Evolutionary conservation across 73 alveolate species (phyloP).

Genomic region (Paramecium pentaurelia): DNA sequence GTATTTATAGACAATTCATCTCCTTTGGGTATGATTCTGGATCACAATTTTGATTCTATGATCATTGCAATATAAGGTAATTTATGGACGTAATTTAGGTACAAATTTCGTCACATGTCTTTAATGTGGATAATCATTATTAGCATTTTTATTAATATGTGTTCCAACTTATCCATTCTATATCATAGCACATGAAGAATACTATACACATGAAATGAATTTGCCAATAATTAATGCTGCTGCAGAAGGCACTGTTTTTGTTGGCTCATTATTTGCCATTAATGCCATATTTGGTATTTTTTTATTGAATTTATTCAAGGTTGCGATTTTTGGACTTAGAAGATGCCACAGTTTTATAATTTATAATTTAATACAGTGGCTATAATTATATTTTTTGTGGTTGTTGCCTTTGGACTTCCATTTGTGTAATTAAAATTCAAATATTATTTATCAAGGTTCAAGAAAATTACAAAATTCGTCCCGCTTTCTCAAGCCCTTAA

Average conservation of each 20-base stretch:
- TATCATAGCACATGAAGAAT: constrained; percentile 38
- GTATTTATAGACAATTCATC: constrained; percentile 7
- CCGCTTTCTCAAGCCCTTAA: neutral
- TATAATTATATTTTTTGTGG: neutral
- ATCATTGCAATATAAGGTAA: constrained; percentile 16
- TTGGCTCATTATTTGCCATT: neutral
- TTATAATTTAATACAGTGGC: neutral
- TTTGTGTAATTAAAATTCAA: neutral
- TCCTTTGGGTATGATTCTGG: constrained; percentile 41
- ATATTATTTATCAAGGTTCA: neutral
- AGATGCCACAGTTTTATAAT: neutral
- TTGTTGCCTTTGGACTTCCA: constrained; percentile 17
- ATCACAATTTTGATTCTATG: constrained; percentile 42
- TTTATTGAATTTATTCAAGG: neutral
- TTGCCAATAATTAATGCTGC: constrained; percentile 41
- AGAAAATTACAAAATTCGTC: neutral
- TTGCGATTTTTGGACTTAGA: neutral
- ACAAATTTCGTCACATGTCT: constrained; percentile 12
- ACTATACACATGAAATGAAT: constrained; percentile 35
- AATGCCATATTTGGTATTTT: neutral
- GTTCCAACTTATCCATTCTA: constrained; percentile 6
- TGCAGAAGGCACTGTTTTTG: constrained; percentile 18
- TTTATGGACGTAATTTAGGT: neutral
- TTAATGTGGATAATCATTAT: constrained; percentile 3
- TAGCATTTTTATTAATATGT: neutral